Percentiles rank a stretch among this genome's conserved stretches.
phyloP scores from a whole-genome alignment of 2,329 filamentous ascomycete species.

The Aspergillus ochraceoroseus region DNA sequence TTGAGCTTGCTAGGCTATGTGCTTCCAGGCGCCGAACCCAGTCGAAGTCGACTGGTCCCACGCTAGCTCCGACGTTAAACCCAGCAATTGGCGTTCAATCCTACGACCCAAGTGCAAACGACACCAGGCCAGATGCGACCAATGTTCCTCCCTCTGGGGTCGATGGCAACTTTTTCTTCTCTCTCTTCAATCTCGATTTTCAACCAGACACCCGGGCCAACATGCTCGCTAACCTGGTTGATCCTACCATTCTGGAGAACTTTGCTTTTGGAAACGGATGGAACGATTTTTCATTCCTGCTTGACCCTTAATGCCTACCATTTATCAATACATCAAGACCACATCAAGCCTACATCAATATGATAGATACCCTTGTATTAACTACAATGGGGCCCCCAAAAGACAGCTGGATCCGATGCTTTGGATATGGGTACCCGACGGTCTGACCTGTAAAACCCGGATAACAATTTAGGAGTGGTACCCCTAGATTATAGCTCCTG shows the following conservation, averaged over 20 bases:
- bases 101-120: not conserved
- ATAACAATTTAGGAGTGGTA: too few species aligned
- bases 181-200: constrained; percentile 19
- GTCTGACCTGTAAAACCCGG: too few species aligned
- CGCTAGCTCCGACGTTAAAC: not conserved
- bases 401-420: too few species aligned
- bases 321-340: too few species aligned
- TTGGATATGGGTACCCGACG: too few species aligned
- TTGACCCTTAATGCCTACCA: constrained; percentile 3
- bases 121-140: not conserved
- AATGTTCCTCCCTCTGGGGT: not conserved
- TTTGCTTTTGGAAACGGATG: constrained; percentile 24
- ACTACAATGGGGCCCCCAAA: too few species aligned
- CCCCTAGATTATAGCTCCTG: too few species aligned
- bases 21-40: constrained; percentile 11
- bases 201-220: constrained; percentile 19
- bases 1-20: constrained; percentile 24
- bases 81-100: not conserved
- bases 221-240: constrained; percentile 24
- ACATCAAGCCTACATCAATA: too few species aligned
- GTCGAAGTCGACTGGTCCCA: not conserved
- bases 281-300: constrained; percentile 17
- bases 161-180: constrained; percentile 19
- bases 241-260: constrained; percentile 23
- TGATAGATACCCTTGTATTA: too few species aligned